phyloP scores from a whole-genome alignment of 345 rosid genomes.

The Reutealis trisperma region DNA sequence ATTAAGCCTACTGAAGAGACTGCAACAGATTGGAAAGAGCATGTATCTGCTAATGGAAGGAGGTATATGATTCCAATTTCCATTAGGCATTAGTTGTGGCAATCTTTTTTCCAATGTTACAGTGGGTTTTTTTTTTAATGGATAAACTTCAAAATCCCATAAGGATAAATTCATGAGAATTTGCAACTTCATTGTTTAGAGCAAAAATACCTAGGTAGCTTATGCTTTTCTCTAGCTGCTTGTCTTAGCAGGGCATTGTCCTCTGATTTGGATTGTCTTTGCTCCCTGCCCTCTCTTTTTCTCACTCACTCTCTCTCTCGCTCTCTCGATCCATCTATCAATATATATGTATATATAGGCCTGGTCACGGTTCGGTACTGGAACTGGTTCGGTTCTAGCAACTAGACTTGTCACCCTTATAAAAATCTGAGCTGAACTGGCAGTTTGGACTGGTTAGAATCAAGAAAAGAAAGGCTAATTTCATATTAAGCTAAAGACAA shows the following conservation, averaged over 20 bases:
- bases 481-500: no score
- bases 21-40: slow-evolving; percentile 82
- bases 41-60: slow-evolving; percentile 76
- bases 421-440: no score
- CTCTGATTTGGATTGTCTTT: neutral
- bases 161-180: neutral
- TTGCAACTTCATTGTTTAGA: neutral
- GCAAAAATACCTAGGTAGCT: neutral
- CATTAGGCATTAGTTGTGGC: neutral
- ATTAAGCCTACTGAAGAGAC: slow-evolving; percentile 40
- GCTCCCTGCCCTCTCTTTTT: neutral
- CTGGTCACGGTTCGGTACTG: no score
- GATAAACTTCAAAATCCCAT: neutral
- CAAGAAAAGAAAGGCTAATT: no score
- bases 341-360: no score
- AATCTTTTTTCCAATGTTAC: neutral
- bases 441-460: no score
- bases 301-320: neutral
- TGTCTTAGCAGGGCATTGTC: neutral
- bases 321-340: no score
- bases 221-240: neutral
- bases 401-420: no score
- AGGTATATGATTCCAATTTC: slow-evolving; percentile 45
- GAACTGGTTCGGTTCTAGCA: no score
- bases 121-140: neutral